Conservation (phyloP, 768 basidiomycete species). For the Megacollybia marginata region DNA sequence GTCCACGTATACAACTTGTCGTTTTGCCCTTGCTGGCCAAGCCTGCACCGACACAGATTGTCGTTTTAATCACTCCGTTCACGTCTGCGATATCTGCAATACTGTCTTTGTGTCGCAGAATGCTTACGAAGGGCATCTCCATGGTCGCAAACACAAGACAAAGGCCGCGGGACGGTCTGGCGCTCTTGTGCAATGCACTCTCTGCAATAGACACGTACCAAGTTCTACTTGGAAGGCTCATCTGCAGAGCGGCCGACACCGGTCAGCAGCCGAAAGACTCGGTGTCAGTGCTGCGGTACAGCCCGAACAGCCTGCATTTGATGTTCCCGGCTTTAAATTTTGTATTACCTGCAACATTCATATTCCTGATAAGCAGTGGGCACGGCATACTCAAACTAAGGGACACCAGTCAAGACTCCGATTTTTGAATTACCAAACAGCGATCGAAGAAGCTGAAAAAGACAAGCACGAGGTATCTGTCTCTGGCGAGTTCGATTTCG, state of each 20-base stretch:
- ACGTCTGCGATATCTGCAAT: too few species aligned
- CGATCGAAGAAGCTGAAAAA: constrained; percentile 42
- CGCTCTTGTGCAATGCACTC: constrained; percentile 13
- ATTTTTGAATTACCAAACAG: constrained; percentile 25
- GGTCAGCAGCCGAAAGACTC: constrained; percentile 3
- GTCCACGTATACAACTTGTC: too few species aligned
- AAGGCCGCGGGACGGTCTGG: too few species aligned
- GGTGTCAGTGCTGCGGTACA: constrained; percentile 17
- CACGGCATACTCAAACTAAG: constrained; percentile 20
- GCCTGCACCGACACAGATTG: too few species aligned
- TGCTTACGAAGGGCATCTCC: too few species aligned
- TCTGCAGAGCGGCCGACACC: constrained; percentile 13
- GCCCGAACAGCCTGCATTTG: constrained; percentile 20
- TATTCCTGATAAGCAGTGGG: constrained; percentile 10
- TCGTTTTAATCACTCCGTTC: too few species aligned
- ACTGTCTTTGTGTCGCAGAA: too few species aligned
- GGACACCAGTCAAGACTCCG: constrained; percentile 17
- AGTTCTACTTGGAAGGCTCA: constrained; percentile 19
- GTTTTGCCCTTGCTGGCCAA: too few species aligned
- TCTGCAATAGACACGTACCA: constrained; percentile 22
- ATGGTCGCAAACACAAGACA: too few species aligned
- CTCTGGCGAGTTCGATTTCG: constrained; percentile 40
- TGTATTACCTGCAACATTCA: constrained; percentile 23
- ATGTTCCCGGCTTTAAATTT: constrained; percentile 11
- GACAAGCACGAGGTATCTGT: constrained; percentile 47